Base-by-base conservation (phyloP, 1,284 basidiomycete species). In the Cryptococcus maquisensis region DNA sequence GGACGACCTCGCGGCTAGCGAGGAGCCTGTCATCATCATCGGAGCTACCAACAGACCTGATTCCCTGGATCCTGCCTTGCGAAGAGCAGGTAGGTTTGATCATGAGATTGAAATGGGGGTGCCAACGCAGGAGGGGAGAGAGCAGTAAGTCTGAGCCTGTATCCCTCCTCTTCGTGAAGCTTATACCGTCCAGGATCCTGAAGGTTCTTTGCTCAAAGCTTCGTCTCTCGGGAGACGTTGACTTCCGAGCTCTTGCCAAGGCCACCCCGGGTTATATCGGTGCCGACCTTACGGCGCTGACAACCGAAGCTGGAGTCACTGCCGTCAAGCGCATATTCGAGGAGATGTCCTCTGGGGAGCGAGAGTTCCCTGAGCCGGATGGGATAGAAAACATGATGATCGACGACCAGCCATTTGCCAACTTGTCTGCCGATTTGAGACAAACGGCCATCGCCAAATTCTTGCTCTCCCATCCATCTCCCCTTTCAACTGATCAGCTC, bases 31-130 rank as follows among this genome's bases (percentile, higher is more conserved):
- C 32, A 86, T 98, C 54, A 89, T 98, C 24, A 94, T 98, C 60
- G 93, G 93, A 5, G 95, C 95, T 0, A 98, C 94, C 0, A 98
- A 98, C 73, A 81, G 95, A 42, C 93, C 93, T 0, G 95, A 98
- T 73, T 88, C 93, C 7, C 81, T 98, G 8, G 95, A 98, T 72
- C 86, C 94, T 0, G 95, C 95, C 0, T 78, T 98, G 13, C 84
- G 95, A 43, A 81, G 94, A 61, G 95, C 94, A 2, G 95, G 95
- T 2, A 80, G 95, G 40, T 98, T 98, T 65, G 95, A 98, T 70
- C 91, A 96, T 65, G 95, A 98, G 75, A 98, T 98, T 54, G 88
- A 88, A 51, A 93, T 98, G 87, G 90, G 91, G 23, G 94, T 98
- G 3, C 95, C 95, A 1, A 91, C 95, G 64, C 88, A 97, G 62